Conservation (phyloP, 306 rosid genomes). For the Nissolia schottii region DNA sequence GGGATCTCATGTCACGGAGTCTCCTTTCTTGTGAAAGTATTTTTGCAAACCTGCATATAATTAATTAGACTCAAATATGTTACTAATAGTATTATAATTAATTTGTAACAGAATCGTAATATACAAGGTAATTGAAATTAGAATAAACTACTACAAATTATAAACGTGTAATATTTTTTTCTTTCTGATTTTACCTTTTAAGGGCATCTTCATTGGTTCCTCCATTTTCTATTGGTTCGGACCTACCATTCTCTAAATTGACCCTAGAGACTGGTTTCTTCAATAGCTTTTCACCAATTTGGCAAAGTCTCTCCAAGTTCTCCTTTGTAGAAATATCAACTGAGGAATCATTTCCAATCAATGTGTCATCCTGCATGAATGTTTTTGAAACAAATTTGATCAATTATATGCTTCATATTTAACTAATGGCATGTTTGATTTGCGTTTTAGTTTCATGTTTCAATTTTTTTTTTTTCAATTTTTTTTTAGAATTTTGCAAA, state of each 20-base stretch:
- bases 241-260: conserved; percentile 24
- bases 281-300: conserved; percentile 36
- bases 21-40: conserved; percentile 37
- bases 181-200: conserved; percentile 26
- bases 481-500: too few species aligned
- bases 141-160: neutral
- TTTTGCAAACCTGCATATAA: conserved; percentile 36
- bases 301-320: conserved; percentile 25
- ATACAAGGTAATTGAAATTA: neutral
- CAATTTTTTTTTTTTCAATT: too few species aligned
- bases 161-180: neutral
- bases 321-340: conserved; percentile 38
- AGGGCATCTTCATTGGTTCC: conserved; percentile 41
- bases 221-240: neutral
- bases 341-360: conserved; percentile 22
- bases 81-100: neutral
- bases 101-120: neutral
- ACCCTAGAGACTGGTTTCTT: conserved; percentile 33
- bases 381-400: too few species aligned
- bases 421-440: too few species aligned
- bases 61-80: neutral
- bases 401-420: too few species aligned
- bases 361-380: conserved; percentile 41
- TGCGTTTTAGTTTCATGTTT: too few species aligned
- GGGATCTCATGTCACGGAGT: conserved; percentile 35